Evolutionary conservation across 2,329 filamentous ascomycete genomes (phyloP).

Genomic region (Colletotrichum sp.): DNA sequence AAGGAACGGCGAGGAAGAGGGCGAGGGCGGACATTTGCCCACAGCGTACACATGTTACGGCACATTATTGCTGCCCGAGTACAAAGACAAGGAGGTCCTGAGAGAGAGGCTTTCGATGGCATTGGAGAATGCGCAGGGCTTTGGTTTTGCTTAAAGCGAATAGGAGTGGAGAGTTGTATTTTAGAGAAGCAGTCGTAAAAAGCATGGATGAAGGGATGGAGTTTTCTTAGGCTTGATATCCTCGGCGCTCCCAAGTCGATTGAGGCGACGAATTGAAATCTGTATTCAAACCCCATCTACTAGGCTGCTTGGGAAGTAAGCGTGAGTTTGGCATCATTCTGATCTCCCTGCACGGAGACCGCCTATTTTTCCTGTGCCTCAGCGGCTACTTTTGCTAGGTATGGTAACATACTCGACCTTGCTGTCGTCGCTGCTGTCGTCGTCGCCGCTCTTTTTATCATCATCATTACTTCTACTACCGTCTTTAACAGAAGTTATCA

Average conservation of each 20-base stretch:
- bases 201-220: background rate
- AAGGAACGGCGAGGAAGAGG: slow-evolving; percentile 70
- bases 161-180: background rate
- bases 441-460: too few relatives aligned
- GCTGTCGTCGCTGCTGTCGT: too few relatives aligned
- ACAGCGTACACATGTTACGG: slow-evolving; percentile 95
- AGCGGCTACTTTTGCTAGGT: too few relatives aligned
- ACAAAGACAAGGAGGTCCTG: slow-evolving; percentile 72
- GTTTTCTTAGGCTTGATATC: background rate
- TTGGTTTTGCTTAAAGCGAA: slow-evolving; percentile 72
- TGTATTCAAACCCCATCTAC: too few relatives aligned
- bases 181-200: background rate
- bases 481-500: too few relatives aligned
- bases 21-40: slow-evolving; percentile 66
- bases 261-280: background rate
- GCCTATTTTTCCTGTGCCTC: too few relatives aligned
- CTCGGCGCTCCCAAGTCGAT: background rate
- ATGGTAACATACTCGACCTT: too few relatives aligned
- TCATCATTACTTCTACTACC: too few relatives aligned
- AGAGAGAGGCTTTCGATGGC: slow-evolving; percentile 81
- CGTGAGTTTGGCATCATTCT: too few relatives aligned
- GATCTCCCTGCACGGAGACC: too few relatives aligned
- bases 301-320: too few relatives aligned
- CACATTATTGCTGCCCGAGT: slow-evolving; percentile 84
- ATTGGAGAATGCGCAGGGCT: slow-evolving; percentile 85